These are phyloP conservation scores for Geotrichum bryndzae DNA, from an alignment of 1,139 yeast genomes.

Conservation along the genomic window DNA sequence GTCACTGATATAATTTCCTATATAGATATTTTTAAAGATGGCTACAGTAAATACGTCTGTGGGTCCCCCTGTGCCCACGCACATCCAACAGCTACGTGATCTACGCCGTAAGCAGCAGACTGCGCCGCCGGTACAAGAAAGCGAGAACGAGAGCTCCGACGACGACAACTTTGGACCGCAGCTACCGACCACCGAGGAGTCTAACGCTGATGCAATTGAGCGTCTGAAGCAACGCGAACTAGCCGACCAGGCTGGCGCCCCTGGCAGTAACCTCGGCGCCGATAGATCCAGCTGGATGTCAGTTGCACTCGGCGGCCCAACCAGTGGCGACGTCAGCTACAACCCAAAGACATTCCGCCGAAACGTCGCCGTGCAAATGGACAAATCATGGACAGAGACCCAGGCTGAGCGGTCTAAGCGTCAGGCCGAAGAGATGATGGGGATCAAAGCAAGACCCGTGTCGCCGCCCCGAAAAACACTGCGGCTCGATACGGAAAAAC, in stretches of 20 bases:
- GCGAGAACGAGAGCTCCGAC: neutral
- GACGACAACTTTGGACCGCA: slow-evolving; percentile 16
- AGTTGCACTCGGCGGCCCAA: slow-evolving; percentile 13
- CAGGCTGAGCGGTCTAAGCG: slow-evolving; percentile 15
- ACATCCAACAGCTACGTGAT: slow-evolving; percentile 10
- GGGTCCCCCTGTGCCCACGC: slow-evolving; percentile 16
- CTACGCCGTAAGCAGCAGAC: slow-evolving; percentile 1
- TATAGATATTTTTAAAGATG: neutral
- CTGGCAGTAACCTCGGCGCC: slow-evolving; percentile 2
- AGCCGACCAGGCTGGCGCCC: neutral
- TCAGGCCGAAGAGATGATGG: slow-evolving; percentile 20
- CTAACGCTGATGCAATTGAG: slow-evolving; percentile 16
- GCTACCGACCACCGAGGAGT: slow-evolving; percentile 5
- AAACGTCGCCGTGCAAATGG: slow-evolving; percentile 7
- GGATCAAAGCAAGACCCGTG: neutral
- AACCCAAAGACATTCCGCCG: slow-evolving; percentile 19
- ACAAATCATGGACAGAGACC: slow-evolving; percentile 15
- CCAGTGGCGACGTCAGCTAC: slow-evolving; percentile 5
- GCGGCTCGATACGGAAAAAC: neutral
- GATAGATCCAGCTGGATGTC: slow-evolving; percentile 19
- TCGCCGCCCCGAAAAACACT: neutral
- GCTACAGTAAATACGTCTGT: neutral
- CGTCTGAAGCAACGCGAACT: slow-evolving; percentile 9
- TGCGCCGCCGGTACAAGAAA: neutral
- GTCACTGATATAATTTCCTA: neutral